Base-by-base conservation (phyloP, 345 rosid species). In the Limnanthes douglasii region DNA sequence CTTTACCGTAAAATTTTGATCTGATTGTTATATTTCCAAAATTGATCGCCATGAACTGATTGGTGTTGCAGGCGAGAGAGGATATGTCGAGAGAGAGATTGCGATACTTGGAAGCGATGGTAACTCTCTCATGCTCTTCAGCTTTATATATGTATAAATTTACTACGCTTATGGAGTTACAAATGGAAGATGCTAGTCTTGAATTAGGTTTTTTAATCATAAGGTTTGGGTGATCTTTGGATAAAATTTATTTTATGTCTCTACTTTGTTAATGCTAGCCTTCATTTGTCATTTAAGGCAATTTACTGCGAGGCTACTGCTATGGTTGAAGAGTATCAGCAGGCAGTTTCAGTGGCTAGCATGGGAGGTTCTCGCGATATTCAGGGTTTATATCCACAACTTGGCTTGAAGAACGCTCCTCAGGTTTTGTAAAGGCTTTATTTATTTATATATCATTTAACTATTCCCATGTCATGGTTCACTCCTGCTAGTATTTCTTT, bases 261-360 rank as follows among this genome's bases (percentile, higher is more conserved):
- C 15, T 26, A 18, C 9, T 41, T 15, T 19, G 3, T 42, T 5
- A 7, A 2, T 11, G 22, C 19, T 17, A 31, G 28, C 8, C 28
- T 36, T 8, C 34, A 20, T 46, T 10, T 5, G 18, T 31, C 10
- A 26, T 41, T 41, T 20, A 26, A 75, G 99, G 94, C 88, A 7
- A 64, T 85, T 7, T 90, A 85, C 58, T 66, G 72, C 34, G 99
- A 90, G 59, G 93, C 93, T 3, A 59, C 55, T 43, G 85, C 83
- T 11, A 78, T 85, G 94, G 93, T 80, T 45, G 98, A 90, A 59
- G 98, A 82, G 45, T 73, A 80, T 62, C 94, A 84, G 35, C 98
- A 85, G 60, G 93, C 83, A 35, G 68, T 62, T 53, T 73, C 80
- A 0, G 69, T 66, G 30, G 73, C 73, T 46, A 72, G 54, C 63